Percentiles rank a stretch among this genome's conserved stretches.
These are phyloP conservation scores for Collariella sp. DNA, from an alignment of 495 filamentous ascomycete genomes.

Conservation along the genomic window DNA sequence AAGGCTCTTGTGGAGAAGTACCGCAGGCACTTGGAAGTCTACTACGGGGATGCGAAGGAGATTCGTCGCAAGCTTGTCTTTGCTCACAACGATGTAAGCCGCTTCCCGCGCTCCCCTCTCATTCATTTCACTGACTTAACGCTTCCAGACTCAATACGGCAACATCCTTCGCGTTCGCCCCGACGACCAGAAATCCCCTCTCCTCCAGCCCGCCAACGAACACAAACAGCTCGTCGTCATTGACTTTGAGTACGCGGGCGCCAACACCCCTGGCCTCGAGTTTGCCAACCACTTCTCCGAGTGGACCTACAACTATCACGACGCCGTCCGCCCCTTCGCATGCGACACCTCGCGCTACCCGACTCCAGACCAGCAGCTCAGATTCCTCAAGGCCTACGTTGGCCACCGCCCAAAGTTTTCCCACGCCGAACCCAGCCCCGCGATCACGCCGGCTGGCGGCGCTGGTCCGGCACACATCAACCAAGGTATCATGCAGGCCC, in stretches of 20 bases:
- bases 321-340: constrained; percentile 51
- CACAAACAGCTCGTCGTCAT: constrained; percentile 96
- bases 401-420: constrained; percentile 59
- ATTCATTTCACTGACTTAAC: constrained; percentile 2
- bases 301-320: constrained; percentile 97
- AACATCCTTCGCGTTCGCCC: constrained; percentile 91
- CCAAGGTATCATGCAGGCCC: constrained; percentile 13
- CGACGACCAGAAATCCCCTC: constrained; percentile 67
- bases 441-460: too few relatives aligned
- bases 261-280: constrained; percentile 79
- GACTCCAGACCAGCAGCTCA: constrained; percentile 66
- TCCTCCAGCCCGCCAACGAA: constrained; percentile 78
- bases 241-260: constrained; percentile 95
- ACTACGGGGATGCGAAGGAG: constrained; percentile 56
- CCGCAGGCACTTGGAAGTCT: constrained; percentile 60
- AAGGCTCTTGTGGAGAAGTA: constrained; percentile 68
- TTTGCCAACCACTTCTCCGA: constrained; percentile 98
- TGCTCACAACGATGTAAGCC: constrained; percentile 89
- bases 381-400: constrained; percentile 80
- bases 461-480: too few relatives aligned
- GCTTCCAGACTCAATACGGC: constrained; percentile 81
- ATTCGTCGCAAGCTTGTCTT: constrained; percentile 77
- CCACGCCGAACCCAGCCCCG: constrained; percentile 14
- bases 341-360: constrained; percentile 67
- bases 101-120: not conserved